Evolutionary conservation across 345 rosid genomes (phyloP), one percentile per base, ranked within the genome.

Genomic region (Brassica carinata): DNA sequence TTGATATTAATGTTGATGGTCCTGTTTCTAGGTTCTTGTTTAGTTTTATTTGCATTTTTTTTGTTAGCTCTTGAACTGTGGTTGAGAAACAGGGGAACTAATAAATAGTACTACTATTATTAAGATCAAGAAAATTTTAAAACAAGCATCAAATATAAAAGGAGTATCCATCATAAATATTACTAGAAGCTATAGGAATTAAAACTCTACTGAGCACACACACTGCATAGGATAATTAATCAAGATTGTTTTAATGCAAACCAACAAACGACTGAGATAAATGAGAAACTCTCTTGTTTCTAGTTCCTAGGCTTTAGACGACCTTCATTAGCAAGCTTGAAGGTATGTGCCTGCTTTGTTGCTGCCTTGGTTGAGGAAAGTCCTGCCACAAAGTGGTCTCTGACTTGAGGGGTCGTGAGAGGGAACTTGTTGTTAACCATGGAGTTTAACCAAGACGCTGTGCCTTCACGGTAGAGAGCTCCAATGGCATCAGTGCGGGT

Each of bases 241-340:
- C 75, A 7, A 77, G 77, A 65, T 18, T 75, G 79, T 8, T 53
- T 55, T 33, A 57, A 30, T 34, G 55, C 33, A 66, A 76, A 81
- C 80, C 73, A 76, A 76, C 57, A 66, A 76, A 66, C 77, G 15
- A 77, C 64, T 72, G 66, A 72, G 33, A 40, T 40, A 43, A 66
- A 71, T 58, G 18, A 76, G 67, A 40, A 61, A 58, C 63, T 8
- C 53, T 63, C 57, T 65, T 66, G 5, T 67, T 29, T 29, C 87
- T 84, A 89, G 80, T 74, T 51, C 81, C 81, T 79, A 9, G 87
- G 90, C 87, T 88, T 89, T 85, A 86, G 85, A 36, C 75, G 91
- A 65, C 94, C 98, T 82, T 96, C 96, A 77, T 96, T 96, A 27
- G 98, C 98, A 45, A 91, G 89, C 90, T 86, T 89, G 90, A 96